Evolutionary conservation across 257 asterid genomes (phyloP).

Genomic region (Solanum chiquidenum): DNA sequence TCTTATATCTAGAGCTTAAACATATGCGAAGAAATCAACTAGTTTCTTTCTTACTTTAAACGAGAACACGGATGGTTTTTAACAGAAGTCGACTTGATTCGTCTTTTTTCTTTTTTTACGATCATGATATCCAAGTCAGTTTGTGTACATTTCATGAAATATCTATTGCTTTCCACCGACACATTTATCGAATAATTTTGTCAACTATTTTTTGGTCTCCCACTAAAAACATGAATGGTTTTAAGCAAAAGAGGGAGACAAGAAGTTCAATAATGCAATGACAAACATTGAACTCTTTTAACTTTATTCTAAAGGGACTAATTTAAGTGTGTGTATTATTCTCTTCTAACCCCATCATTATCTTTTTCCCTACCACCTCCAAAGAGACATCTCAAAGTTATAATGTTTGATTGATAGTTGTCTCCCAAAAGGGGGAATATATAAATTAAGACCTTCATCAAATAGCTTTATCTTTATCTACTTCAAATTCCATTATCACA

Average conservation of each 20-base stretch:
- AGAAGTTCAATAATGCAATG: neutral
- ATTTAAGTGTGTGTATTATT: neutral
- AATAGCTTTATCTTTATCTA: neutral
- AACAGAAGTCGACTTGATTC: neutral
- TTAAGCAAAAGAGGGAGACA: neutral
- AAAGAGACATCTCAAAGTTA: slow-evolving; percentile 1
- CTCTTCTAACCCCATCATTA: neutral
- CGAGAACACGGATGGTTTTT: neutral
- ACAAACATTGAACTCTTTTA: neutral
- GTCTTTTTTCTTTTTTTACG: neutral
- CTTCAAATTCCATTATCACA: neutral
- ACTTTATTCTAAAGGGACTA: neutral
- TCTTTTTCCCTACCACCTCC: neutral
- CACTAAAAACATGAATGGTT: neutral
- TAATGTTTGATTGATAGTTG: slow-evolving; percentile 14
- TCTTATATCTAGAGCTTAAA: neutral
- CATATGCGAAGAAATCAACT: neutral
- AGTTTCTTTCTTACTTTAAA: neutral
- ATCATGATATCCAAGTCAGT: neutral
- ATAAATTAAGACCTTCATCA: slow-evolving; percentile 9
- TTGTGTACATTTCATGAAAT: neutral
- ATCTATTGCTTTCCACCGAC: neutral
- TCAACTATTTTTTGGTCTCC: neutral
- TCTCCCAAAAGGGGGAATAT: slow-evolving; percentile 73
- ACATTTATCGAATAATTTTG: neutral